Evolutionary conservation across 1,139 yeast genomes (phyloP), one percentile per base, ranked within the genome.

Genomic region (Suhomyces anneliseae): DNA sequence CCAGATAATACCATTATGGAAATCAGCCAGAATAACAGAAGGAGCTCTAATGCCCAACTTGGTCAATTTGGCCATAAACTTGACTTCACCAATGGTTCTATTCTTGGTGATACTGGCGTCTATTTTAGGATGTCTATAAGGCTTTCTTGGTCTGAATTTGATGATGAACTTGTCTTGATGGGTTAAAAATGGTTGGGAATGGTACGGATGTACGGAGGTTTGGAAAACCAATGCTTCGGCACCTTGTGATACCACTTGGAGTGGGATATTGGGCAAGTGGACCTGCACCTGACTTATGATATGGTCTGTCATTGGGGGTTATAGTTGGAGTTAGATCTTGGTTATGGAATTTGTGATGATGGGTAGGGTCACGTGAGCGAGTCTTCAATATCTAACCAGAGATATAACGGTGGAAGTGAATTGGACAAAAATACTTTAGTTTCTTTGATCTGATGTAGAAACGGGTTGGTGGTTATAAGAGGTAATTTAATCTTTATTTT

Each of bases 191-290:
- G 62, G 59, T 42, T 41, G 53, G n/a, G 77, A 72, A 33, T 76
- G 60, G 60, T 85, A 90, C 12, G 97, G 97, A 63, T 90, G 97
- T 2, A 65, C 64, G 0, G 63, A 49, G 0, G 95, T 79, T 32
- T 73, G 67, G 63, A 87, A 89, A 2, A 90, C 93, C 24, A 89
- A 74, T 0, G 97, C 97, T 61, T 92, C 98, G 0, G 98, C 97
- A n/a, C 98, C 98, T 62, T 92, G 98, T 0, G 96, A 87, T 2
- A 89, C 71, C 38, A 83, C 73, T 2, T 65, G 59, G 10, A 85
- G 57, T 4, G 82, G 79, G 33, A 83, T 68, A 44, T 76, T 69
- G 2, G 78, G 73, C 43, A 85, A 57, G 46, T 74, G 66, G 7
- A 55, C 46, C 49, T 74, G 65, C 2, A 83, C 83, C 43, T 66